Evolutionary conservation across 139 green algal genomes (phyloP), one percentile per base, ranked within the genome.

Genomic region (Chlamydomonas sphaeroides): DNA sequence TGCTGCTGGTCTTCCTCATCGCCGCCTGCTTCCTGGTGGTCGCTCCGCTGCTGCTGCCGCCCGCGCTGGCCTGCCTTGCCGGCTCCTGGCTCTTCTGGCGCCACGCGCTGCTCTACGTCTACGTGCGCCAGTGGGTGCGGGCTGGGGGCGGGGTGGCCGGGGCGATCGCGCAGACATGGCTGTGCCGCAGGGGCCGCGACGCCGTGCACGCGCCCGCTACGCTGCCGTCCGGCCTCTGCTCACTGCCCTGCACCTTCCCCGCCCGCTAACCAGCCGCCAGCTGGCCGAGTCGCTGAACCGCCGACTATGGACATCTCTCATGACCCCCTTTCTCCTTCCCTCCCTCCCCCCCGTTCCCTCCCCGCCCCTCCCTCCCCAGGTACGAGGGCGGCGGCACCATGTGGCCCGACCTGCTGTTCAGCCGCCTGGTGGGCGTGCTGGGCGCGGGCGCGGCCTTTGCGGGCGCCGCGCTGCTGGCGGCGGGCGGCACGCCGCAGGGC

Each of bases 371-470:
- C 33, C 32, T 45, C 14, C 25, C 0, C 51, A 78, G 70, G 70
- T 78, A 78, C 70, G 70, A 78, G 51, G 35, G 70, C 51, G 69
- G 69, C 20, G 70, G 70, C 70, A 51, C 33, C 33, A 53, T 66
- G 35, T 67, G 53, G 70, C 32, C 48, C 17, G 51, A 51, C 30
- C n/a, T 79, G 56, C 1, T 79, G 56, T 79, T 79, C 72, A 38
- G 72, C 3, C 36, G 72, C 32, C 36, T 68, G 72, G 56, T 56
- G 35, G 36, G 17, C 15, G 53, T 68, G 36, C 20, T 68, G 72
- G 72, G 26, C 10, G 20, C 39, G 36, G 23, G 17, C 2, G 72
- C 56, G n/a, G 72, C 72, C 1, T 68, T 79, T 36, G 68, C 36
- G 26, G 72, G 6, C 56, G 72, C 72, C 10, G 72, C 72, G 36